Conservation (phyloP, 805 yeast species). For the Schizosaccharomyces lindneri region DNA sequence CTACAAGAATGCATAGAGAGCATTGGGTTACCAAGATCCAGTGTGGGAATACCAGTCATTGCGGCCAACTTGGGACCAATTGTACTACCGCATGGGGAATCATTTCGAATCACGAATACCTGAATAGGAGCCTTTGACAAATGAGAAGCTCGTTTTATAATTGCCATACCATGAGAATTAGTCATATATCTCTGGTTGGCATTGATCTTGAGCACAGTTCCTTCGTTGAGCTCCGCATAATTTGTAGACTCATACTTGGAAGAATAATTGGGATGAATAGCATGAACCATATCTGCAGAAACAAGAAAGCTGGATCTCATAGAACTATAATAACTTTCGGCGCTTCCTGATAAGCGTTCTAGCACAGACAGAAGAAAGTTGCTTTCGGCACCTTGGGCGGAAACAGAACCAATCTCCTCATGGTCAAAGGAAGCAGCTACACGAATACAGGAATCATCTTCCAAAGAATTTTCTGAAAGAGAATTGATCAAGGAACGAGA, state of each 20-base stretch:
- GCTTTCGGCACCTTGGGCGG: constrained; percentile 93
- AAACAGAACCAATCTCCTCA: constrained; percentile 80
- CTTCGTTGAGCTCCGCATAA: constrained; percentile 58
- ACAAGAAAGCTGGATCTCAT: constrained; percentile 48
- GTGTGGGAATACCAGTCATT: constrained; percentile 7
- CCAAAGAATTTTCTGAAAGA: constrained; percentile 14
- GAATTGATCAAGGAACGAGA: constrained; percentile 42
- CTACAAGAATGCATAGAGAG: constrained; percentile 70
- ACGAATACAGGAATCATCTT: constrained; percentile 32
- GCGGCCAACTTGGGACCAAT: constrained; percentile 34
- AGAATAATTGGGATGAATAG: constrained; percentile 79
- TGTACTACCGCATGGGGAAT: constrained; percentile 85
- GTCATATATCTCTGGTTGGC: constrained; percentile 93
- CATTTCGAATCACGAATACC: constrained; percentile 77
- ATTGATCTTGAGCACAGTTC: constrained; percentile 81
- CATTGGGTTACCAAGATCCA: constrained; percentile 65
- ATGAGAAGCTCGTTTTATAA: constrained; percentile 49
- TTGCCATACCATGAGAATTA: constrained; percentile 66
- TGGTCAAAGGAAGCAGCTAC: constrained; percentile 75
- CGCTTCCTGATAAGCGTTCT: constrained; percentile 30
- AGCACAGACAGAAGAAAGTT: constrained; percentile 63
- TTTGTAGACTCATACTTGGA: constrained; percentile 53
- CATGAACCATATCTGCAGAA: constrained; percentile 93
- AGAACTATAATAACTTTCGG: constrained; percentile 8
- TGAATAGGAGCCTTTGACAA: constrained; percentile 57